Conservation (phyloP, 352 stramenopile species). For the Bremia lactucae region DNA sequence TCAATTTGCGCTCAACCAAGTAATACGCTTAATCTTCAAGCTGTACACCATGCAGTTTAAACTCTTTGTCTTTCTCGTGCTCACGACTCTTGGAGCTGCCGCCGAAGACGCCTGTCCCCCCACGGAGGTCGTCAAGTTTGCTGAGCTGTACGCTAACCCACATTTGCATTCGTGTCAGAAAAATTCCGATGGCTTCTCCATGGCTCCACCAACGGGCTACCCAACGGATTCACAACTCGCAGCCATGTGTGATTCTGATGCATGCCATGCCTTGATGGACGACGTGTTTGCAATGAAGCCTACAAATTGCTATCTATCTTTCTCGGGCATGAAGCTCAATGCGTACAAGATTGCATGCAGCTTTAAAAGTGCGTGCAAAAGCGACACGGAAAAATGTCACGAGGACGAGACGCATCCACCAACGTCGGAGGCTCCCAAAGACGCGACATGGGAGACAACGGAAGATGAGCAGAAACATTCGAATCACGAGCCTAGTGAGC, state of each 20-base stretch:
- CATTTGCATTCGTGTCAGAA: conserved; percentile 21
- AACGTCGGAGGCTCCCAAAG: background rate
- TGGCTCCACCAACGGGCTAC: conserved; percentile 10
- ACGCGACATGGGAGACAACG: conserved; percentile 1
- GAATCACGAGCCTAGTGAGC: background rate
- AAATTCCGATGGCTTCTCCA: conserved; percentile 11
- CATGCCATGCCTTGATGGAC: conserved; percentile 10
- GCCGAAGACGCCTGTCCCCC: conserved; percentile 17
- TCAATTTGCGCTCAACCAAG: conserved; percentile 18
- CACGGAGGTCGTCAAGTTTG: conserved; percentile 15
- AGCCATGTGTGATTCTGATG: conserved; percentile 9
- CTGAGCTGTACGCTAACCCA: conserved; percentile 18
- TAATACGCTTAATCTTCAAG: conserved; percentile 3
- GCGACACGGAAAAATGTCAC: background rate
- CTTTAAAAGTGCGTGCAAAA: conserved; percentile 5
- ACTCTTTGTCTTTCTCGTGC: conserved; percentile 9
- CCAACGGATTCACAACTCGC: conserved; percentile 16
- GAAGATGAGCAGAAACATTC: background rate
- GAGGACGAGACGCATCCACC: conserved; percentile 1
- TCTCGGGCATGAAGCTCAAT: conserved; percentile 14
- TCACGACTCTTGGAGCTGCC: conserved; percentile 4
- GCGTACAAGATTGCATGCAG: conserved; percentile 8
- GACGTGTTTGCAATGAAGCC: conserved; percentile 14
- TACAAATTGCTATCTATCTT: conserved; percentile 15
- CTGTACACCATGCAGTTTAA: conserved; percentile 10